These are phyloP conservation scores for Magnusiomyces fungicola DNA, from an alignment of 1,139 yeast genomes.

Conservation along the genomic window DNA sequence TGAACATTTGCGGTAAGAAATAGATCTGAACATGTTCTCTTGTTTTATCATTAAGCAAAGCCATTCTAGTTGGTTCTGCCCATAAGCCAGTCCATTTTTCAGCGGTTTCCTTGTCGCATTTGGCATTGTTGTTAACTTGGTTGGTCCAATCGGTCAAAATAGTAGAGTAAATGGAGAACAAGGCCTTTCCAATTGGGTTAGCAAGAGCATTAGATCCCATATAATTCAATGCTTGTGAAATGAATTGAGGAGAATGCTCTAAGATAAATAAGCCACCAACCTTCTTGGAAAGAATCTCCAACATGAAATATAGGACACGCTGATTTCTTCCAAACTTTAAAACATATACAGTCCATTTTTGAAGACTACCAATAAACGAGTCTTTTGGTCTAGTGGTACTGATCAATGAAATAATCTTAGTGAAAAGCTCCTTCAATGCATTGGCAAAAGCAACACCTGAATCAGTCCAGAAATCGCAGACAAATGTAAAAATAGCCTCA, in stretches of 20 bases:
- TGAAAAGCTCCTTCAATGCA: slow-evolving; percentile 53
- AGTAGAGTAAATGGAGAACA: slow-evolving; percentile 38
- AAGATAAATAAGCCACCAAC: slow-evolving; percentile 40
- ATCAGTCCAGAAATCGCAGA: slow-evolving; percentile 63
- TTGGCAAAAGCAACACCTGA: slow-evolving; percentile 65
- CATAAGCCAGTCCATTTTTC: slow-evolving; percentile 49
- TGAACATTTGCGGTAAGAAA: slow-evolving; percentile 56
- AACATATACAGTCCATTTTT: slow-evolving; percentile 41
- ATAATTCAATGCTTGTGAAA: slow-evolving; percentile 39
- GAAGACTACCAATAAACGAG: slow-evolving; percentile 22
- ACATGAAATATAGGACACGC: slow-evolving; percentile 51
- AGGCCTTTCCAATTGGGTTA: slow-evolving; percentile 57
- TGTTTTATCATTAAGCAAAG: slow-evolving; percentile 31
- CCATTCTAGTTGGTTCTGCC: slow-evolving; percentile 38
- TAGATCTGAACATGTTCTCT: slow-evolving; percentile 50
- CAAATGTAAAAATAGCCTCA: slow-evolving; percentile 43
- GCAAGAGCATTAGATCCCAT: slow-evolving; percentile 58
- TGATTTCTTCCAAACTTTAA: slow-evolving; percentile 42
- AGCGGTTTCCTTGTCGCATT: slow-evolving; percentile 20
- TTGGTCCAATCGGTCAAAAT: slow-evolving; percentile 32
- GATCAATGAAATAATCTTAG: slow-evolving; percentile 42
- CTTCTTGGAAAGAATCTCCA: slow-evolving; percentile 49
- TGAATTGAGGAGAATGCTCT: slow-evolving; percentile 39
- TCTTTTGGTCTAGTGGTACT: slow-evolving; percentile 16
- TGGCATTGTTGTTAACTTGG: slow-evolving; percentile 18